Evolutionary conservation across 805 yeast genomes (phyloP).

Genomic region (Wickerhamiella lipophila): DNA sequence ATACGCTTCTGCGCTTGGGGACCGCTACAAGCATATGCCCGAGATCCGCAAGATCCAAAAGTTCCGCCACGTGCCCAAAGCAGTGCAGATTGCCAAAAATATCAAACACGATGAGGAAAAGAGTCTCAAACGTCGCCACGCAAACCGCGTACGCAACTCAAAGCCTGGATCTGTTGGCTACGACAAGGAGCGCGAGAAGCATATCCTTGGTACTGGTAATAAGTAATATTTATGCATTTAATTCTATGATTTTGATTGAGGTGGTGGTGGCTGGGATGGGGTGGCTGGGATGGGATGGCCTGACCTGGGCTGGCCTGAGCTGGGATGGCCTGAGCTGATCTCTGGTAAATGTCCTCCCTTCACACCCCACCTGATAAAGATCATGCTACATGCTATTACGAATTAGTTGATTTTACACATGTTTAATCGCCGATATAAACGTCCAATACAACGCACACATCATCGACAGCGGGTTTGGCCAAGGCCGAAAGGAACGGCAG

Average conservation of each 20-base stretch:
- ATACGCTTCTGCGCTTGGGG: conserved; percentile 83
- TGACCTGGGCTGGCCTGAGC: no score
- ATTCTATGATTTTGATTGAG: no score
- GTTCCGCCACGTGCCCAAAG: conserved; percentile 84
- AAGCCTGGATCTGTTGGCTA: conserved; percentile 34
- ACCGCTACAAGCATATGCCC: conserved; percentile 90
- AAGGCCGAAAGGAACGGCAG: conserved; percentile 83
- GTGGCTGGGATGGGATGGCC: no score
- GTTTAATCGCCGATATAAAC: conserved; percentile 29
- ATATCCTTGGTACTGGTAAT: conserved; percentile 65
- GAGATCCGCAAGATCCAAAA: conserved; percentile 80
- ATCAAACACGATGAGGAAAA: conserved; percentile 64
- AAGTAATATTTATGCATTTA: conserved; percentile 14
- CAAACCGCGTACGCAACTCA: conserved; percentile 67
- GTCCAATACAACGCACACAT: conserved; percentile 76
- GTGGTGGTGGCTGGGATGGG: no score
- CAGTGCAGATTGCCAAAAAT: conserved; percentile 78
- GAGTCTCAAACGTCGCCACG: conserved; percentile 67
- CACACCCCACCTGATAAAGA: background rate
- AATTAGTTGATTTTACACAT: background rate
- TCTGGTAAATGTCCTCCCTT: no score
- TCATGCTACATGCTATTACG: conserved; percentile 1
- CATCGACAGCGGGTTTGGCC: conserved; percentile 58
- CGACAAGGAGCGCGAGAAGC: conserved; percentile 69
- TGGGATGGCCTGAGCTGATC: no score